A percentile compares a stretch with the other conserved stretches of the same genome.
Conservation (phyloP, 2,329 filamentous ascomycete species). For the Pyricularia grisea region DNA sequence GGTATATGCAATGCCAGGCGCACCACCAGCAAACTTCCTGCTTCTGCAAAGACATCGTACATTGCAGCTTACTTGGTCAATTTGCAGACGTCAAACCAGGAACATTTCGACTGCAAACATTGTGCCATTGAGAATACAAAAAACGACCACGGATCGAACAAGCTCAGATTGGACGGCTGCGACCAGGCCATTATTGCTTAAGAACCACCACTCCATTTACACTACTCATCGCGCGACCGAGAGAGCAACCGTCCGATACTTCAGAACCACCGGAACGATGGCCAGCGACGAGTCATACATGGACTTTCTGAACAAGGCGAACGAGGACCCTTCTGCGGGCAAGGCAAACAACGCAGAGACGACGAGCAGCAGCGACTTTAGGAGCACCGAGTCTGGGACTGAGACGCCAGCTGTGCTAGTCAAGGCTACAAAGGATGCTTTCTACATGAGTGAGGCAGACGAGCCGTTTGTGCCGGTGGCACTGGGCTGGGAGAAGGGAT, state of each 20-base stretch:
- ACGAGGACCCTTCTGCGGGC: constrained; percentile 63
- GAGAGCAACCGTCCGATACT: not conserved
- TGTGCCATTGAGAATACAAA: not conserved
- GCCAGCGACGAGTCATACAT: constrained; percentile 75
- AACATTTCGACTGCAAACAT: not conserved
- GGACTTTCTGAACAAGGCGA: constrained; percentile 80
- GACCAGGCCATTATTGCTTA: not conserved
- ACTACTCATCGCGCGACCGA: not conserved
- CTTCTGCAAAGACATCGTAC: not conserved
- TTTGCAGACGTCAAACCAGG: not conserved
- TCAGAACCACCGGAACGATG: constrained; percentile 37
- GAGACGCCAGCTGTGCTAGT: constrained; percentile 51
- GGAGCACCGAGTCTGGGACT: constrained; percentile 41
- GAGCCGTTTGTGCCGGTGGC: constrained; percentile 75
- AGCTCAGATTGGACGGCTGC: not conserved
- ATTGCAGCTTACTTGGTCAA: not conserved
- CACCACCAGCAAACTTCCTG: not conserved
- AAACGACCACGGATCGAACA: not conserved
- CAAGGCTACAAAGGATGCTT: constrained; percentile 40
- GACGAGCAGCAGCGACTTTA: constrained; percentile 27
- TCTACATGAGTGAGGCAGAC: constrained; percentile 75
- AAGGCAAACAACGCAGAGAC: constrained; percentile 10
- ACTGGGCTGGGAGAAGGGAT: constrained; percentile 45
- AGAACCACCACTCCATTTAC: not conserved
- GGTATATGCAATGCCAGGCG: not conserved